Evolutionary conservation across 306 rosid species (phyloP), one percentile per base, ranked within the genome.

Genomic region (Vigna trinervia): DNA sequence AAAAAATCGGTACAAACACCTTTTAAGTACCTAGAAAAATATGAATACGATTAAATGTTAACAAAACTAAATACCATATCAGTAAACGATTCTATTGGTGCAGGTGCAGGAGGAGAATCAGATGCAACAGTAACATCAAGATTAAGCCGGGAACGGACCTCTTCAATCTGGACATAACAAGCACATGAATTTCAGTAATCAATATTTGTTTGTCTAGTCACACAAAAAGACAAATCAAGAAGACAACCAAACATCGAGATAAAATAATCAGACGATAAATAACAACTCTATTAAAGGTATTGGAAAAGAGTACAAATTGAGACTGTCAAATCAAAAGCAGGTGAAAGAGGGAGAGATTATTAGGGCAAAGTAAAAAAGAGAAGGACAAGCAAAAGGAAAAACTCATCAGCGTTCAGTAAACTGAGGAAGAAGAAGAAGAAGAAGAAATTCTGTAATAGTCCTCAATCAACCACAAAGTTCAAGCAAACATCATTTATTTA

Each of bases 41-140:
- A 72, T 20, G 11, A 52, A 58, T 22, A 43, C 17, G 13, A 48
- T 32, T 32, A 32, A 61, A 32, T 61, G 15, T 34, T 34, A 32
- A 34, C 10, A 61, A 61, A 61, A 61, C 34, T 39, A 4, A 34
- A 52, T 50, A 71, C 97, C 97, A 92, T 92, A 65, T 92, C 97
- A 20, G 85, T 69, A 68, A 92, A 92, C 0, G 97, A 84, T 84
- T 92, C 97, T 19, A 92, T 90, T 11, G 97, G 96, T 69, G 93
- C 88, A 45, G 92, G 89, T 15, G 96, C 90, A 56, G 87, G 87
- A 80, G 84, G 80, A 43, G 96, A 83, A 70, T 87, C 93, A 1
- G 82, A 62, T 12, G 86, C 78, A 68, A 84, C 90, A 81, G 93
- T 75, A 23, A 90, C 96, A 71, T 90, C 96, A 19, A 92, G 86